Base-by-base conservation (phyloP, 345 rosid genomes). In the Microcos paniculata region DNA sequence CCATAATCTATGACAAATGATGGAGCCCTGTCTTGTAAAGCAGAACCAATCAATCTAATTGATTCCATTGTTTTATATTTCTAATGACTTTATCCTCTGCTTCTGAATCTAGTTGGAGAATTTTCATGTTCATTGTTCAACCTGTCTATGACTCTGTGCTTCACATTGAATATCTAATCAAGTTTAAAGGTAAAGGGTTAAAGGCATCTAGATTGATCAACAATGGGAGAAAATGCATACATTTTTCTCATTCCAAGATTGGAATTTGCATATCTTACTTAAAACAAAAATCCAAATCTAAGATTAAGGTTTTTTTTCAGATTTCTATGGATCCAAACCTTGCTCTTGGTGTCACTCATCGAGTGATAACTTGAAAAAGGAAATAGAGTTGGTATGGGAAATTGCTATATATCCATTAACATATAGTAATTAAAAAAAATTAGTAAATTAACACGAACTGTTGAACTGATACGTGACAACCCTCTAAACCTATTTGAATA, bases 71-170 rank as follows among this genome's bases (percentile, higher is more conserved):
- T 16, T 21, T 64, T 64, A 40, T 38, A 4, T 24, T 4, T 10
- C 15, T 56, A 11, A 9, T 56, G 8, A 21, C n/a, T 10, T 11
- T 11, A 14, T 26, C 62, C 31, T 57, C 33, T 57, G 33, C 12
- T 24, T 26, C 8, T 24, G 62, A 4, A n/a, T 53, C 23, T 57
- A 18, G 45, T 33, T 15, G 48, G n/a, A 14, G n/a, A 38, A 8
- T 21, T 33, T 63, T 63, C 49, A n/a, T 63, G 69, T 63, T 63
- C 26, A 38, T n/a, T n/a, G n/a, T n/a, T n/a, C n/a, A n/a, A 19
- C 67, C 67, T 19, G 38, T 57, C 33, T 26, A 26, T n/a, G 3
- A 58, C 33, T 6, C 7, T 9, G 2, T 33, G 23, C 45, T 35
- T 19, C 45, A 15, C 49, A 38, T 63, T 63, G 48, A 63, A 40